Base-by-base conservation (phyloP, 164 flowering plant species). In the Stephania japonica region DNA sequence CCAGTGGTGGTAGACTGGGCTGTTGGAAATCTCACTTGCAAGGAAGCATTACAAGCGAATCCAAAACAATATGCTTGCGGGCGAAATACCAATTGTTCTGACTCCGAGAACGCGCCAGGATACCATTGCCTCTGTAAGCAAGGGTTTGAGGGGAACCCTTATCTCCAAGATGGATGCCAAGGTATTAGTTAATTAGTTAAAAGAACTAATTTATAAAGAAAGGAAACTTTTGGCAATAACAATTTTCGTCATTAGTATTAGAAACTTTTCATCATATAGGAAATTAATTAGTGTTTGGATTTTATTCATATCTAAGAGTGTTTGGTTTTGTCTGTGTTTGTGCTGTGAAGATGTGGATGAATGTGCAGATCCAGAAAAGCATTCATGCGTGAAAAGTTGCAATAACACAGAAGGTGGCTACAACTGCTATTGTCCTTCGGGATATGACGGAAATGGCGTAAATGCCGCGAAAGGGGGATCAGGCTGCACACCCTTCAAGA, bases 101-200 rank as follows among this genome's bases (percentile, higher is more conserved):
- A 72, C 25, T 72, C 75, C n/a, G 47, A 6, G 27, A 72, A 44
- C 6, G 75, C 69, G n/a, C 59, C 50, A 2, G 75, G 75, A 12
- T 72, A 72, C 65, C 53, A 16, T 8, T 72, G 75, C 42, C 62
- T 23, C 26, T 72, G 75, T 56, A 50, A 42, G 19, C 42, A 43
- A 16, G 75, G 75, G 14, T 72, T 41, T 42, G 68, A 63, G 32
- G 75, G 75, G 21, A 72, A 72, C 24, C 75, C 75, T 1, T 65
- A 72, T 44, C 75, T 72, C 41, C 68, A 19, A 21, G 18, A 26
- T 8, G 75, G 75, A 72, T 72, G 75, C 68, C 25, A 72, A 63
- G 75, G 75, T 72, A 56, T 13, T 13, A 44, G 7, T 44, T 44
- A 32, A 32, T 44, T 44, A 13, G 50, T 44, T n/a, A 8, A 4